phyloP scores from a whole-genome alignment of 805 yeast species.

The Maudiozyma barnettii region DNA sequence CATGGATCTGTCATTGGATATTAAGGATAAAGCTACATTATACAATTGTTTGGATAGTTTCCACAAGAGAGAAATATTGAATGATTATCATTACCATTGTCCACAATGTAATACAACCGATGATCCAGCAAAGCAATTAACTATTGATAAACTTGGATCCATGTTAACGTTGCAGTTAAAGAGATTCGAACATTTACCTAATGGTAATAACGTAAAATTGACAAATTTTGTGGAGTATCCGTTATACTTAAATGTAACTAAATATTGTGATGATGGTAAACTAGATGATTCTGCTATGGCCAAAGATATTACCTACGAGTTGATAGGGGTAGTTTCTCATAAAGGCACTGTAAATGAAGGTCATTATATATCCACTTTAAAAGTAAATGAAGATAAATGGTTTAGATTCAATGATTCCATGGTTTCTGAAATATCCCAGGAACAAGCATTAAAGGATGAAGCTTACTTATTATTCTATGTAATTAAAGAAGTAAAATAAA shows the following conservation, averaged over 20 bases:
- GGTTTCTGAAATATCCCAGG: constrained; percentile 54
- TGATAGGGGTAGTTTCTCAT: constrained; percentile 82
- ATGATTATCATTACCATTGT: constrained; percentile 65
- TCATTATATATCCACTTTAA: constrained; percentile 77
- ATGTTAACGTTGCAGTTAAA: constrained; percentile 80
- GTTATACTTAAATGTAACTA: constrained; percentile 57
- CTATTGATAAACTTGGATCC: constrained; percentile 60
- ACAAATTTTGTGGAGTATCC: constrained; percentile 72
- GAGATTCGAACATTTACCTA: constrained; percentile 39
- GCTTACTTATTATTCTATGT: constrained; percentile 78
- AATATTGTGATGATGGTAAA: constrained; percentile 34
- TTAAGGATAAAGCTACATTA: constrained; percentile 38
- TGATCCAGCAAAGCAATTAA: constrained; percentile 62
- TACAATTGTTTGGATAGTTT: constrained; percentile 65
- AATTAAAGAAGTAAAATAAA: constrained; percentile 24
- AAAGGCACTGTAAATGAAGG: constrained; percentile 93
- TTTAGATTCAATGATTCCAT: constrained; percentile 84
- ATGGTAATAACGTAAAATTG: constrained; percentile 50
- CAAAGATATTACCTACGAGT: constrained; percentile 54
- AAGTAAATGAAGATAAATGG: constrained; percentile 72
- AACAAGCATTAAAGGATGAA: constrained; percentile 56
- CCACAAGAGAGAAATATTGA: constrained; percentile 63
- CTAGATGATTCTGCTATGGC: constrained; percentile 7
- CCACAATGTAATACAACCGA: constrained; percentile 51
- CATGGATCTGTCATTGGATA: constrained; percentile 79